A percentile compares a stretch with the other conserved stretches of the same genome.
Evolutionary conservation across 176 grass and related monocot genomes (phyloP).

Genomic region (Microstegium vimineum): DNA sequence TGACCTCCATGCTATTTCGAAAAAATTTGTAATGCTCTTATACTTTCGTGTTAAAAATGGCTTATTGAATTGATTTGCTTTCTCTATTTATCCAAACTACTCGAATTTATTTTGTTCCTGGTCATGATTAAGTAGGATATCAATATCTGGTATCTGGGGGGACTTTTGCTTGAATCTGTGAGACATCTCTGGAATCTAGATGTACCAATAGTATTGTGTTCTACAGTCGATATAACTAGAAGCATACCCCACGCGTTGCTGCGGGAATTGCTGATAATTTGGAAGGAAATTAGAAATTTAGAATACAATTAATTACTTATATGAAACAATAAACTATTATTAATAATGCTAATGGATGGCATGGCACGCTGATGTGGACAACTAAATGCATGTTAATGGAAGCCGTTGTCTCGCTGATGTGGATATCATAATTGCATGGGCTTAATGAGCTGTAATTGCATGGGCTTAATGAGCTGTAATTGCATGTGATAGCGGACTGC

Average conservation of each 20-base stretch:
- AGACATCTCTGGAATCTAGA: conserved; percentile 11
- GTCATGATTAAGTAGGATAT: background rate
- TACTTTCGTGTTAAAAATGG: background rate
- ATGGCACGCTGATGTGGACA: background rate
- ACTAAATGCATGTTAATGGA: background rate
- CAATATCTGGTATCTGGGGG: background rate
- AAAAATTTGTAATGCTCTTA: conserved; percentile 70
- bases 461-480: background rate
- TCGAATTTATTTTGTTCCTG: background rate
- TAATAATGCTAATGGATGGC: background rate
- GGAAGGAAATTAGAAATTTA: background rate
- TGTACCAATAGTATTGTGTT: background rate
- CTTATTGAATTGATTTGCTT: background rate
- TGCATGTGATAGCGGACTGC: background rate
- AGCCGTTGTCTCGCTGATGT: background rate
- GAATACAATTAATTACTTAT: background rate
- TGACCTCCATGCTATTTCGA: conserved; percentile 82
- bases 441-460: no score
- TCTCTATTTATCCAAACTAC: background rate
- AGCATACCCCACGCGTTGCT: background rate
- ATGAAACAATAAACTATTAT: background rate
- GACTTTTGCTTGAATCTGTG: background rate
- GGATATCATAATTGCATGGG: background rate
- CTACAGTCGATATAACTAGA: background rate
- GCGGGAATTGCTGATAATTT: background rate